These are phyloP conservation scores for Colletotrichum lini DNA, from an alignment of 2,329 filamentous ascomycete genomes.

Conservation along the genomic window DNA sequence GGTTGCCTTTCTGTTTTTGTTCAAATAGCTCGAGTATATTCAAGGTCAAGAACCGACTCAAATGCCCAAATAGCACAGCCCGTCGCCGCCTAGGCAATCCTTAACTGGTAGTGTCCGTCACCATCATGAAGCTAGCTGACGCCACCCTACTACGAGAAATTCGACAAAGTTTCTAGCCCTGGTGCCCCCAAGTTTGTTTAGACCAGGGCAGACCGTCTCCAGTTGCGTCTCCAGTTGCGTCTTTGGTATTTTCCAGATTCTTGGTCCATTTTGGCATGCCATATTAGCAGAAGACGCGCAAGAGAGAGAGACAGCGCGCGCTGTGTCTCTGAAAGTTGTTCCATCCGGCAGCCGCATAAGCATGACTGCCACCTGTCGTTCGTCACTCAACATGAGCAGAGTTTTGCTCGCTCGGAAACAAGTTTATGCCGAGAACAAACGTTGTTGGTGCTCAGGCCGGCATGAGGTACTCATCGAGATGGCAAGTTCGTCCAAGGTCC, in stretches of 20 bases:
- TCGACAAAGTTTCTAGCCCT: conserved; percentile 32
- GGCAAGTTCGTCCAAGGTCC: conserved; percentile 32
- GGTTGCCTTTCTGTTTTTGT: too few relatives aligned
- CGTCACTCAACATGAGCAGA: conserved; percentile 13
- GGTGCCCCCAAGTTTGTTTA: background rate
- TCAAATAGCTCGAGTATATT: too few relatives aligned
- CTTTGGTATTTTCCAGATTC: too few relatives aligned
- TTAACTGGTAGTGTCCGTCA: conserved; percentile 9
- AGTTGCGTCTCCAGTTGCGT: too few relatives aligned
- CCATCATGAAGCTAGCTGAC: conserved; percentile 7
- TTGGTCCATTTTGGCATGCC: background rate
- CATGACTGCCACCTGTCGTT: background rate
- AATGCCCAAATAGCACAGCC: background rate
- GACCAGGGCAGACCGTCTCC: background rate
- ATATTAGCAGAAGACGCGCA: background rate
- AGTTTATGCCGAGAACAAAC: conserved; percentile 4
- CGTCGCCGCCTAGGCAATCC: conserved; percentile 3
- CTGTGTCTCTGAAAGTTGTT: background rate
- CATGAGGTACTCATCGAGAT: background rate
- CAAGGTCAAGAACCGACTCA: background rate
- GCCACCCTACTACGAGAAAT: conserved; percentile 4
- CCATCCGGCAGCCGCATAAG: background rate
- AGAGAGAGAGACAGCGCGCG: too few relatives aligned
- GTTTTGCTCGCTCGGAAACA: background rate
- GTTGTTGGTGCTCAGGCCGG: conserved; percentile 3